Percentiles rank a stretch among this genome's conserved stretches.
Evolutionary conservation across 1,139 yeast genomes (phyloP).

Genomic region (Ashbya aceris): DNA sequence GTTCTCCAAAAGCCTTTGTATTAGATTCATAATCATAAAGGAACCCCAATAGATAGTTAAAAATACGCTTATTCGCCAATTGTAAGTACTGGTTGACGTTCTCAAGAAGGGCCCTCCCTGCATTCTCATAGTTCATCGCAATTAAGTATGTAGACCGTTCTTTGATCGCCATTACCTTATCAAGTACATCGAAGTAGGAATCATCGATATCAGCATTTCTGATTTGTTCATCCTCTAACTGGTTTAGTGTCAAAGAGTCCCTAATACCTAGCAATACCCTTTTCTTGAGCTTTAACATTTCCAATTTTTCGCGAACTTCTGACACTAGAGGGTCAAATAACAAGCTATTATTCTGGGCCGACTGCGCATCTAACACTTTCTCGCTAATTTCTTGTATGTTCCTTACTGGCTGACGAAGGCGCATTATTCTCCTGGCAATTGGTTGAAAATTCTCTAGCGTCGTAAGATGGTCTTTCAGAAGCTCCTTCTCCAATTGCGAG

Average conservation of each 20-base stretch:
- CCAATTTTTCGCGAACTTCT: conserved; percentile 26
- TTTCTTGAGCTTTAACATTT: conserved; percentile 41
- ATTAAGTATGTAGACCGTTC: conserved; percentile 60
- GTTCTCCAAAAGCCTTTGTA: conserved; percentile 12
- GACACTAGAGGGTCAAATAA: conserved; percentile 9
- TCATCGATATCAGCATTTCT: conserved; percentile 38
- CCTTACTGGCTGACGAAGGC: conserved; percentile 35
- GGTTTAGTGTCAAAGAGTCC: conserved; percentile 57
- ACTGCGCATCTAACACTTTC: conserved; percentile 25
- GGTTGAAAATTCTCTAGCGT: conserved; percentile 57
- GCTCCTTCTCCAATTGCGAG: conserved; percentile 62
- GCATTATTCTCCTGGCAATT: conserved; percentile 34
- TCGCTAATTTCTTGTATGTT: conserved; percentile 38
- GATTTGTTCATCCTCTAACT: conserved; percentile 57
- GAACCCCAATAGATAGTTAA: conserved; percentile 30
- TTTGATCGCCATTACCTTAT: conserved; percentile 55
- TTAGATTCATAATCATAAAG: conserved; percentile 23
- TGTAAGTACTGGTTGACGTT: conserved; percentile 40
- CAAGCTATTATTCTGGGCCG: conserved; percentile 5
- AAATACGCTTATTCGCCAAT: conserved; percentile 30
- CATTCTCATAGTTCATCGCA: conserved; percentile 56
- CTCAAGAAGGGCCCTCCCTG: conserved; percentile 63
- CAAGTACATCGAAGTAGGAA: conserved; percentile 54
- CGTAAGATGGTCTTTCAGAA: conserved; percentile 50
- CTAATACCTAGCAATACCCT: conserved; percentile 49